phyloP scores from a whole-genome alignment of 139 green algal genomes.

The Haematococcus sp. region DNA sequence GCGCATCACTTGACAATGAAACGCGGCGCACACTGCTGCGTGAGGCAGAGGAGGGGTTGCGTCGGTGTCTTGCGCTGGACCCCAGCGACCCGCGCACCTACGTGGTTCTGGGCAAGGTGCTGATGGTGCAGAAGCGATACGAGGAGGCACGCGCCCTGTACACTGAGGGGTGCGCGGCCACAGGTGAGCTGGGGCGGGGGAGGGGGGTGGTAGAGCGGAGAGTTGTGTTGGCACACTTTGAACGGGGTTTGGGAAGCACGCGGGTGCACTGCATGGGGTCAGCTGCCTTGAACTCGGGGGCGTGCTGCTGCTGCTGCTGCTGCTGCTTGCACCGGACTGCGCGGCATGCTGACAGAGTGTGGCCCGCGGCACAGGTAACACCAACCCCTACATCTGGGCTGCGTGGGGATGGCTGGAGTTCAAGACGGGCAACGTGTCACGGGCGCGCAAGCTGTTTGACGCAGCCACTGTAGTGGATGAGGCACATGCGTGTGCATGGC shows the following conservation, averaged over 20 bases:
- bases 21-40: slow-evolving; percentile 30
- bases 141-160: slow-evolving; percentile 88
- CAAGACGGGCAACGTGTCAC: slow-evolving; percentile 52
- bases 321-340: no score
- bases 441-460: slow-evolving; percentile 89
- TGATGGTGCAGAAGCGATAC: slow-evolving; percentile 64
- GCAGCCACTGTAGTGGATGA: slow-evolving; percentile 83
- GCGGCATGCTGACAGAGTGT: background rate
- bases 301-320: no score
- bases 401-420: slow-evolving; percentile 88
- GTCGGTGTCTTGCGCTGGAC: slow-evolving; percentile 63
- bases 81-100: slow-evolving; percentile 86
- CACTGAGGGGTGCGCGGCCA: slow-evolving; percentile 77
- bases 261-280: no score
- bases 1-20: background rate
- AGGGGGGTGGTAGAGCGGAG: no score
- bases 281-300: no score
- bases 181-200: slow-evolving; percentile 37
- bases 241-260: no score
- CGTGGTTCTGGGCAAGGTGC: slow-evolving; percentile 84
- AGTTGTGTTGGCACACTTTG: no score
- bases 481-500: slow-evolving; percentile 88
- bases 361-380: slow-evolving; percentile 33
- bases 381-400: slow-evolving; percentile 91
- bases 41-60: slow-evolving; percentile 54